Base-by-base conservation (phyloP, 805 yeast species). In the Ogataea saltuana region DNA sequence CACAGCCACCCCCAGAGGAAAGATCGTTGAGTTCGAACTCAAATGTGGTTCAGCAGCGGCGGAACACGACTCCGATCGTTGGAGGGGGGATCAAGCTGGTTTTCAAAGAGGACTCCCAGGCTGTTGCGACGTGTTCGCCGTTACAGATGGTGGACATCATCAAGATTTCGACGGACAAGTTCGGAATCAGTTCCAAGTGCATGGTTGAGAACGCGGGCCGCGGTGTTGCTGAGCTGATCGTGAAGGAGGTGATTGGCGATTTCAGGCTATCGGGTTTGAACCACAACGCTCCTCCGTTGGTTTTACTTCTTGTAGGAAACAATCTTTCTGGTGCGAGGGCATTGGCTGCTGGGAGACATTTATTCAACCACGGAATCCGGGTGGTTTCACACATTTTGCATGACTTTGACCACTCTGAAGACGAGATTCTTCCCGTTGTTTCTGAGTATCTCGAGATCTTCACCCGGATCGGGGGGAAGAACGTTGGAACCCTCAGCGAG, bases 101-200 rank as follows among this genome's bases (percentile, higher is more conserved):
- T 12, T 48, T 46, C 10, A 22, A 39, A n/a, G 50, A 40, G 6
- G 48, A 43, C 27, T 49, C 60, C 2, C 65, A 60, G n/a, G 42
- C 63, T 2, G 58, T 83, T 2, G 83, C 87, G 2, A 66, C 80
- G 42, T 83, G 89, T 12, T 78, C 90, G 2, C 88, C 95, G 1
- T 77, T 87, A 4, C 96, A 90, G 61, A 64, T 88, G 43, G 67
- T 83, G 6, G 96, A 88, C 49, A 76, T 88, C 36, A 91, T 88
- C 60, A 70, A 85, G 31, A 59, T 80, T 5, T 59, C 82, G 9
- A 56, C 68, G 3, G 83, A 79, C 11, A 75, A 74, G 39, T 83
- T 75, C 47, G 74, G 80, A 4, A 62, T 80, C 11, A 55, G 78
- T 2, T 62, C 70, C 6, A 58, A 67, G 2, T 57, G 71, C 3